Conservation (phyloP, 305 asterid genomes). For the Solanum chacoense region DNA sequence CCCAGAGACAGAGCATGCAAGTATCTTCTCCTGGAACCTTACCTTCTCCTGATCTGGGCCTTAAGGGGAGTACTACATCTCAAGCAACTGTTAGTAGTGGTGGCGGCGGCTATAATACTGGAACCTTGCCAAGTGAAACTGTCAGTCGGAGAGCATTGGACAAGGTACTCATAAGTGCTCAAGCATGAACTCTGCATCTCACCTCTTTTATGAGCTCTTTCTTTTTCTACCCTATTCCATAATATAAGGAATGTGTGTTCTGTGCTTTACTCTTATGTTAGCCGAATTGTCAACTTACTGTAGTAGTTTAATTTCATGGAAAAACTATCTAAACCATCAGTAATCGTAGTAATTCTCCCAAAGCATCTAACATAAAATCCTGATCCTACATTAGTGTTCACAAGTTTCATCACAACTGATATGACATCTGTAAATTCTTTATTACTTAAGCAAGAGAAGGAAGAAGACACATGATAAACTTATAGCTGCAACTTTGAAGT, state of each 20-base stretch:
- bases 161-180: slow-evolving; percentile 42
- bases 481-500: not conserved
- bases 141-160: slow-evolving; percentile 91
- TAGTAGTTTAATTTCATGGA: not conserved
- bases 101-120: slow-evolving; percentile 17
- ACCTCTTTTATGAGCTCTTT: not conserved
- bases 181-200: not conserved
- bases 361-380: not conserved
- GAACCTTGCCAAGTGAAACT: slow-evolving; percentile 48
- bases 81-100: slow-evolving; percentile 26
- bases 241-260: not conserved
- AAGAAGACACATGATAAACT: not conserved
- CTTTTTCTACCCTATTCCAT: not conserved
- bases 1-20: slow-evolving; percentile 12
- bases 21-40: slow-evolving; percentile 18
- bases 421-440: not conserved
- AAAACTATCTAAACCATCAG: not conserved
- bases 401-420: not conserved
- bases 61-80: slow-evolving; percentile 26
- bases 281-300: not conserved
- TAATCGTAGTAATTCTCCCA: not conserved
- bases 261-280: not conserved
- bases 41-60: slow-evolving; percentile 28
- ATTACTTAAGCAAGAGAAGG: not conserved
- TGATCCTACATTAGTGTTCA: not conserved